phyloP scores from a whole-genome alignment of 176 grass and related monocot species.

The Thalia dealbata region DNA sequence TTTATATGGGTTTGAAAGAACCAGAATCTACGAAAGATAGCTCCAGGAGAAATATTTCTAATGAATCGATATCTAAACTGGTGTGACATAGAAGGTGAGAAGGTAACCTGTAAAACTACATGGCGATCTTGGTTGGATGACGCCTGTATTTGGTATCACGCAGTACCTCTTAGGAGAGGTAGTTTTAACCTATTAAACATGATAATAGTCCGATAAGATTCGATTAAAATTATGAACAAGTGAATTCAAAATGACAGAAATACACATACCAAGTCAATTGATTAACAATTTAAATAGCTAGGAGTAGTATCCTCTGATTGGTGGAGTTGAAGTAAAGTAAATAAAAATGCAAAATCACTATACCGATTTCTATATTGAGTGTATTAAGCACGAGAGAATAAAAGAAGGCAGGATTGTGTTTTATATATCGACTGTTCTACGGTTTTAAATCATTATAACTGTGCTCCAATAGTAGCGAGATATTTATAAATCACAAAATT shows the following conservation, averaged over 20 bases:
- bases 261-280: not conserved
- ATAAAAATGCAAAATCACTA: not conserved
- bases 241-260: not conserved
- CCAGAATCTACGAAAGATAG: no score
- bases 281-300: not conserved
- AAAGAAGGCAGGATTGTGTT: not conserved
- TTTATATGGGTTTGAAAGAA: no score
- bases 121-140: slow-evolving; percentile 69
- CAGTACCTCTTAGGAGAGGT: slow-evolving; percentile 95
- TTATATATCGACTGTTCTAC: not conserved
- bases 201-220: not conserved
- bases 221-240: not conserved
- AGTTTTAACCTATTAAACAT: slow-evolving; percentile 74
- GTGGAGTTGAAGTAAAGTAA: not conserved
- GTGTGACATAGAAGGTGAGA: not conserved
- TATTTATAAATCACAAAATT: not conserved
- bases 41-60: no score
- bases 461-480: not conserved
- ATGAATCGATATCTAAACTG: no score
- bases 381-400: not conserved
- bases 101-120: slow-evolving; percentile 75
- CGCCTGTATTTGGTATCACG: slow-evolving; percentile 84
- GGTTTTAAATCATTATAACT: not conserved
- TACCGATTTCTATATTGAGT: not conserved
- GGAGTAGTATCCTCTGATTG: not conserved